These are phyloP conservation scores for Ceratocystis cacaofunesta DNA, from an alignment of 2,329 filamentous ascomycete genomes.

Conservation along the genomic window DNA sequence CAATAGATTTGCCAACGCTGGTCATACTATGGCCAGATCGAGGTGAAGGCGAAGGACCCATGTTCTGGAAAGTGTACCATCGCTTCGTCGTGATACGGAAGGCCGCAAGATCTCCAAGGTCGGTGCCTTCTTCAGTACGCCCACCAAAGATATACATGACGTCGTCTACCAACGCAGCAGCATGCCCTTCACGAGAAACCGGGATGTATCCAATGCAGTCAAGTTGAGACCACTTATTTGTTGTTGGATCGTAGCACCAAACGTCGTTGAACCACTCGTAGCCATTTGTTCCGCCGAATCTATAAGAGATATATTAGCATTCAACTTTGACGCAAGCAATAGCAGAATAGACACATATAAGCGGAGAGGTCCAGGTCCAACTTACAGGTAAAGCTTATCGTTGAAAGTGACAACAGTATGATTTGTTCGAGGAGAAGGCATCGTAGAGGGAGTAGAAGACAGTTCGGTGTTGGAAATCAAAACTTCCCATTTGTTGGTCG, in stretches of 20 bases:
- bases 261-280: conserved; percentile 98
- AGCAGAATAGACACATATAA: no score
- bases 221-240: conserved; percentile 72
- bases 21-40: conserved; percentile 98
- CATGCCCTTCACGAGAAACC: conserved; percentile 82
- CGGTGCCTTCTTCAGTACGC: conserved; percentile 80
- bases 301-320: conserved; percentile 24
- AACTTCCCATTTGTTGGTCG: conserved; percentile 86
- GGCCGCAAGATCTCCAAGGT: conserved; percentile 84
- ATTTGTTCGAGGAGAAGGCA: conserved; percentile 84
- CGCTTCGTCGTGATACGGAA: conserved; percentile 59
- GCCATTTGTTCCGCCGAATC: conserved; percentile 95
- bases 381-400: conserved; percentile 85
- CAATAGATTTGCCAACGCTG: conserved; percentile 76
- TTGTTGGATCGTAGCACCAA: conserved; percentile 79
- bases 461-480: conserved; percentile 39
- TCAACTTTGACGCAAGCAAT: no score
- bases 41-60: conserved; percentile 89
- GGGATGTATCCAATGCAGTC: conserved; percentile 98
- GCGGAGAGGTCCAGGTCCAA: conserved; percentile 18
- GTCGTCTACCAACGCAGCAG: conserved; percentile 82
- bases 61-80: conserved; percentile 99
- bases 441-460: conserved; percentile 29
- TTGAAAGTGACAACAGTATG: conserved; percentile 85
- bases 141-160: conserved; percentile 99